phyloP scores from a whole-genome alignment of 192 early-diverging fungal genomes.

The Coemansia sp. region DNA sequence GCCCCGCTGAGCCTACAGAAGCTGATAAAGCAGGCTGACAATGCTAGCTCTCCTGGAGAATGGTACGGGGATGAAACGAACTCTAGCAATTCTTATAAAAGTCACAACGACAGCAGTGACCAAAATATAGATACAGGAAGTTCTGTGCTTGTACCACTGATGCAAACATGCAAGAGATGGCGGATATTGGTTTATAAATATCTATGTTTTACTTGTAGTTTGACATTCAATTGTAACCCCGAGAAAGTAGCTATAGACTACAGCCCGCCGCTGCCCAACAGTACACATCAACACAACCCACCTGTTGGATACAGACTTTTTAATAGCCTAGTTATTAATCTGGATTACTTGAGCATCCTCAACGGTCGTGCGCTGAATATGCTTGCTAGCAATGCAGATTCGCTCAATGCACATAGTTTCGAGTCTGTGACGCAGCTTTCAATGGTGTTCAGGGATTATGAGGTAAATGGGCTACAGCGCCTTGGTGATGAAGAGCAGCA shows the following conservation, averaged over 20 bases:
- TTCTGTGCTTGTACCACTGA: background rate
- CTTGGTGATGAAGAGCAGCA: background rate
- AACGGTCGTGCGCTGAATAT: conserved; percentile 1
- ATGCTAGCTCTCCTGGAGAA: background rate
- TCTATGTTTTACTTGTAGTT: background rate
- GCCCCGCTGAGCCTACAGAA: background rate
- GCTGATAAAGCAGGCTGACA: background rate
- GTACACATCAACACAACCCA: background rate
- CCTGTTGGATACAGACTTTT: background rate
- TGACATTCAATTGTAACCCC: background rate
- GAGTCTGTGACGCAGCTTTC: background rate
- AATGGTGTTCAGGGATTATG: background rate
- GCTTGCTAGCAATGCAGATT: background rate
- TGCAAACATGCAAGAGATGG: background rate
- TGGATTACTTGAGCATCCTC: conserved; percentile 21
- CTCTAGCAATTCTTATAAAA: background rate
- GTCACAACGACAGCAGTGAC: background rate
- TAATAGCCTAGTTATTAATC: background rate
- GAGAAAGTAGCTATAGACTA: background rate
- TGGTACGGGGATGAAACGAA: background rate
- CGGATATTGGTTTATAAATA: background rate
- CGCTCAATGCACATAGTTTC: background rate
- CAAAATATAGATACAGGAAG: background rate
- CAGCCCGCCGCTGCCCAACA: background rate
- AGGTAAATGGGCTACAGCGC: background rate